phyloP scores from a whole-genome alignment of 2,329 filamentous ascomycete species.

The Fonsecaea pedrosoi region DNA sequence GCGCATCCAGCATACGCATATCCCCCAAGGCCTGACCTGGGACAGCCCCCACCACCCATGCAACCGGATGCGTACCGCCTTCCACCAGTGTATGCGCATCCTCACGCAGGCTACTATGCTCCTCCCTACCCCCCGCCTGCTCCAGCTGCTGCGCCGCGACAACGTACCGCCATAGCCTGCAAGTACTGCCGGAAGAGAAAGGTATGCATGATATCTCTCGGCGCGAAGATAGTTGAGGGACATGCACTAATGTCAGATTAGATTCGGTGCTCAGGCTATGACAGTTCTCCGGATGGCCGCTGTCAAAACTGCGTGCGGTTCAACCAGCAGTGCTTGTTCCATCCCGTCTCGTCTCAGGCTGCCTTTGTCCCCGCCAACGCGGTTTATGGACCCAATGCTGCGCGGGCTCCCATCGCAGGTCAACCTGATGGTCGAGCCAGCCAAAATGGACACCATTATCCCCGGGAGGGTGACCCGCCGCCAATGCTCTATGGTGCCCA shows the following conservation, averaged over 20 bases:
- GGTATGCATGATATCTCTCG: slow-evolving; percentile 46
- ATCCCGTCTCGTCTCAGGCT: slow-evolving; percentile 74
- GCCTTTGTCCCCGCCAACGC: slow-evolving; percentile 76
- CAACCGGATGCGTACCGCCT: slow-evolving; percentile 51
- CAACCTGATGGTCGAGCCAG: slow-evolving; percentile 41
- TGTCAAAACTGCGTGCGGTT: slow-evolving; percentile 76
- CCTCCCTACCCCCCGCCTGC: slow-evolving; percentile 49
- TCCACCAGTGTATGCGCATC: slow-evolving; percentile 52
- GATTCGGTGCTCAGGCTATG: slow-evolving; percentile 79
- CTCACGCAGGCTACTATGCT: slow-evolving; percentile 46
- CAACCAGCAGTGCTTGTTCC: slow-evolving; percentile 79
- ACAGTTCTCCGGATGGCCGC: slow-evolving; percentile 72
- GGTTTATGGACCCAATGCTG: slow-evolving; percentile 60
- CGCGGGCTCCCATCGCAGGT: slow-evolving; percentile 41
- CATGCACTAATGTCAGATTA: slow-evolving; percentile 46
- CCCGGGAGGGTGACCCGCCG: slow-evolving; percentile 37
- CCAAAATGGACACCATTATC: slow-evolving; percentile 44
- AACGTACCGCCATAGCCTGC: slow-evolving; percentile 60
- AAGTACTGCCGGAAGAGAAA: slow-evolving; percentile 60
- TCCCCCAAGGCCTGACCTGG: slow-evolving; percentile 47
- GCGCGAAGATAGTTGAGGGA: slow-evolving; percentile 1
- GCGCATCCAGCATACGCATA: slow-evolving; percentile 44
- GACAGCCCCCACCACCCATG: slow-evolving; percentile 48
- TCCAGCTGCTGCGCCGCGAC: slow-evolving; percentile 54
- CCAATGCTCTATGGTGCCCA: slow-evolving; percentile 57